phyloP scores from a whole-genome alignment of 108 stramenopile species.

The Schizochytrium sp. region DNA sequence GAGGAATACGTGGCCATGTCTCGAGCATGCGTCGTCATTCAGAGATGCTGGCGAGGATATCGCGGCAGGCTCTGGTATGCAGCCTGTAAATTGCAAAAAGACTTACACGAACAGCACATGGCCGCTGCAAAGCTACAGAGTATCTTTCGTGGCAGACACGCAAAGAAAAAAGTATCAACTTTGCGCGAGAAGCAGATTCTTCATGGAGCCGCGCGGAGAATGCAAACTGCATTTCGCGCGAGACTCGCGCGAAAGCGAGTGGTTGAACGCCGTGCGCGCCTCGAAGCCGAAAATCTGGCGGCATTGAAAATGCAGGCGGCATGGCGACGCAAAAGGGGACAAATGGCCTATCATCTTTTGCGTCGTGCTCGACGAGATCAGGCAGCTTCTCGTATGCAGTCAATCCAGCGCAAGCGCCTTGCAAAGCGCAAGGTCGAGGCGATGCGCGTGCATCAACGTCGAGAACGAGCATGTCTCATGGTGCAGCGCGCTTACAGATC shows the following conservation, averaged over 20 bases:
- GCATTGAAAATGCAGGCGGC: background rate
- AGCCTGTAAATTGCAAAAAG: background rate
- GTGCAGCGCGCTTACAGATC: background rate
- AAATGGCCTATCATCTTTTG: conserved; percentile 1
- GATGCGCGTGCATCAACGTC: background rate
- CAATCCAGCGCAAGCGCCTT: background rate
- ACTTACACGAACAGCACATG: background rate
- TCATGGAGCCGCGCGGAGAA: background rate
- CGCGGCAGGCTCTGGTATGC: background rate
- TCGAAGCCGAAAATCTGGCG: background rate
- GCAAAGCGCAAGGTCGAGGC: background rate
- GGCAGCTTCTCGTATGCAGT: background rate
- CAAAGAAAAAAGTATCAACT: background rate
- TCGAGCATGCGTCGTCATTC: background rate
- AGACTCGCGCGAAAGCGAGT: background rate
- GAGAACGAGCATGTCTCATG: background rate
- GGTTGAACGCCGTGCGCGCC: background rate
- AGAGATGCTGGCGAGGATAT: background rate
- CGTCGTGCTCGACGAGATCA: background rate
- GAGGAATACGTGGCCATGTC: background rate
- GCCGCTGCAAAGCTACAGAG: background rate
- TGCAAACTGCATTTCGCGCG: background rate
- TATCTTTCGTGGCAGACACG: background rate
- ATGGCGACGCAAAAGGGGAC: background rate
- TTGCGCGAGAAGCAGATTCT: background rate